Evolutionary conservation across 352 stramenopile genomes (phyloP).

Genomic region (Phytophthora fragariaefolia): DNA sequence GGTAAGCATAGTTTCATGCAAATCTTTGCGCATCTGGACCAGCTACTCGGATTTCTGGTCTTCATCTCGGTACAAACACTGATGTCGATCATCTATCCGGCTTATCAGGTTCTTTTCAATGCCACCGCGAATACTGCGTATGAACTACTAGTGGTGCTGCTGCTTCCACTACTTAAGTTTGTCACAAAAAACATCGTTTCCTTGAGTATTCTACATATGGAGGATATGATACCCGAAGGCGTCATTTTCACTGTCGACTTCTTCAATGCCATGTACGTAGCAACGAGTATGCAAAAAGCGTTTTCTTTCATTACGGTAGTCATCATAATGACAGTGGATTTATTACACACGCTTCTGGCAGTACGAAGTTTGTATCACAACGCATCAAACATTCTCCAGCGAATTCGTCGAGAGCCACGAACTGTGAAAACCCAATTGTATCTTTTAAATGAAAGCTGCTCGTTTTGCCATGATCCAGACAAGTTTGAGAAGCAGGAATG

Average conservation of each 20-base stretch:
- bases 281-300: constrained; percentile 16
- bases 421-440: background rate
- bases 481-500: constrained; percentile 19
- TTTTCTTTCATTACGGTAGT: background rate
- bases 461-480: constrained; percentile 14
- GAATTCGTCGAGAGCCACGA: constrained; percentile 17
- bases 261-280: constrained; percentile 55
- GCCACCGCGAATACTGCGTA: background rate
- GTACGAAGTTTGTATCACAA: constrained; percentile 5
- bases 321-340: constrained; percentile 1
- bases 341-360: constrained; percentile 2
- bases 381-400: constrained; percentile 4
- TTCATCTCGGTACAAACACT: background rate
- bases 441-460: constrained; percentile 14
- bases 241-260: constrained; percentile 46
- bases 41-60: background rate
- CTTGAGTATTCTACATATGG: background rate
- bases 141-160: constrained; percentile 1
- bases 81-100: constrained; percentile 7
- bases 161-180: constrained; percentile 35
- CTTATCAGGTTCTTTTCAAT: constrained; percentile 1
- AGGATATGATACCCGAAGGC: background rate
- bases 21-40: background rate
- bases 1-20: background rate
- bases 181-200: constrained; percentile 26